These are phyloP conservation scores for Fomitopsis betulina DNA, from an alignment of 1,284 basidiomycete species.

Conservation along the genomic window DNA sequence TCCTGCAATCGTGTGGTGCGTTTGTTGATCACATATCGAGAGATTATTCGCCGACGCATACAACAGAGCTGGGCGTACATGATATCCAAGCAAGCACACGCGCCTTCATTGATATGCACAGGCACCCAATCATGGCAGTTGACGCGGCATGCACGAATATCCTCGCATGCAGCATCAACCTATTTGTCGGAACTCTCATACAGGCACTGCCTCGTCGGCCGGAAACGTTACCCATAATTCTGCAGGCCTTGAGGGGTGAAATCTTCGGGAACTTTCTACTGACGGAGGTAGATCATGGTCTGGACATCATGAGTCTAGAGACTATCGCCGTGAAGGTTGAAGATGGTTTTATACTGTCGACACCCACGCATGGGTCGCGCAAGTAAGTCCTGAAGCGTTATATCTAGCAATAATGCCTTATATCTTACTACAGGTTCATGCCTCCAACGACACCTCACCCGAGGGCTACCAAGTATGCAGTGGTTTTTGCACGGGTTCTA, in stretches of 20 bases:
- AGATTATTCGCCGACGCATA: not conserved
- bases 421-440: constrained; percentile 29
- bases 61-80: not conserved
- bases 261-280: constrained; percentile 22
- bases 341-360: constrained; percentile 28
- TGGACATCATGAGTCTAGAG: constrained; percentile 31
- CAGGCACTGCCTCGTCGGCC: not conserved
- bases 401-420: not conserved
- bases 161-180: constrained; percentile 27
- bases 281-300: constrained; percentile 34
- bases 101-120: not conserved
- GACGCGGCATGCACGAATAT: constrained; percentile 1
- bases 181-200: constrained; percentile 16
- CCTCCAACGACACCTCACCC: constrained; percentile 32
- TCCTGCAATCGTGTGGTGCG: not conserved
- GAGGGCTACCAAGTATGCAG: constrained; percentile 20
- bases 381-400: constrained; percentile 5
- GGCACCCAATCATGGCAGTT: not conserved
- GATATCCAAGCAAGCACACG: not conserved
- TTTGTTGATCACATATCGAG: not conserved
- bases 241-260: not conserved
- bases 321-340: constrained; percentile 28
- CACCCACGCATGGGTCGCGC: constrained; percentile 22
- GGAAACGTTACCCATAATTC: not conserved
- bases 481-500: constrained; percentile 27